Conservation (phyloP, 2,329 filamentous ascomycete genomes). For the Amesomyces nigricolor region DNA sequence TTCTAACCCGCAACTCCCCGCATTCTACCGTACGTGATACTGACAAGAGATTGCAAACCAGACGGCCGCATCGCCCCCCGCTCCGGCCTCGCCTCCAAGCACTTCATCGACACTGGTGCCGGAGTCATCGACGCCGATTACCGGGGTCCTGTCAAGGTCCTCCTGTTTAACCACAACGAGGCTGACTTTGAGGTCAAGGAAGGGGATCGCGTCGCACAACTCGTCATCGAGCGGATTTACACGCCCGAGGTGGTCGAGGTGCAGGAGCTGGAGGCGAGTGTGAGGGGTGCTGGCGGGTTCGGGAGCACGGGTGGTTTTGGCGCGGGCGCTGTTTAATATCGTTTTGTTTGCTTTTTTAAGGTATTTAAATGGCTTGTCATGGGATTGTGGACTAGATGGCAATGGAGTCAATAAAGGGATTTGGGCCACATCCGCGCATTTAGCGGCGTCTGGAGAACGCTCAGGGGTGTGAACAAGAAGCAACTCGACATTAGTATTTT, state of each 20-base stretch:
- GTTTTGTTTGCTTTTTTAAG: neutral
- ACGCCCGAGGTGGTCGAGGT: slow-evolving; percentile 92
- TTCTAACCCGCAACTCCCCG: too few relatives aligned
- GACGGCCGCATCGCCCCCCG: slow-evolving; percentile 87
- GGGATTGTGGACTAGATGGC: neutral
- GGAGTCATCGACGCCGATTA: slow-evolving; percentile 98
- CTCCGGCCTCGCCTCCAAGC: slow-evolving; percentile 84
- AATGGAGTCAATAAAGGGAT: neutral
- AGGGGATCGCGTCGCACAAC: slow-evolving; percentile 88
- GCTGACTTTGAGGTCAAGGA: slow-evolving; percentile 73
- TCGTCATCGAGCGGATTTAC: slow-evolving; percentile 89
- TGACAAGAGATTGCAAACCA: slow-evolving; percentile 31
- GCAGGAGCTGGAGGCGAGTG: slow-evolving; percentile 79
- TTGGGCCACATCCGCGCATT: neutral
- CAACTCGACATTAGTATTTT: neutral
- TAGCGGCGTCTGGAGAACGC: neutral
- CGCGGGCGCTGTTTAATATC: neutral
- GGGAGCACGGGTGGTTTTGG: slow-evolving; percentile 65
- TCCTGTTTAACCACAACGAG: slow-evolving; percentile 90
- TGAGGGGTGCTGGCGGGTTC: slow-evolving; percentile 84
- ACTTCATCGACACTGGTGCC: slow-evolving; percentile 93
- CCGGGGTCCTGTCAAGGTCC: slow-evolving; percentile 84
- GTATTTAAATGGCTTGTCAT: neutral
- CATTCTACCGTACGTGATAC: too few relatives aligned
- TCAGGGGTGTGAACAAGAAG: neutral